phyloP scores from a whole-genome alignment of 176 grass and related monocot genomes.

The Pontederia paniculata region DNA sequence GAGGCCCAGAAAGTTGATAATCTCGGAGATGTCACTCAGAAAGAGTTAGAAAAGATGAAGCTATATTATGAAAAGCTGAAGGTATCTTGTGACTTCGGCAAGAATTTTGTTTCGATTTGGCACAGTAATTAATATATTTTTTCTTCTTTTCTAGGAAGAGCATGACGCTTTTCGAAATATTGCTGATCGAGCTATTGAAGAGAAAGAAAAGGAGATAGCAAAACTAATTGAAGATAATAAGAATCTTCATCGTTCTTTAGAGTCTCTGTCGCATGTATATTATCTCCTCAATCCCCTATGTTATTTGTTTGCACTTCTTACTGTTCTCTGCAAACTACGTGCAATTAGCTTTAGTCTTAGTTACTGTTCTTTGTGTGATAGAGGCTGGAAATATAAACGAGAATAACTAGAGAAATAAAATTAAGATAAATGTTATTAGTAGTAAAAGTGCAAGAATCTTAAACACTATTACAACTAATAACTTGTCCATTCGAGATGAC shows the following conservation, averaged over 20 bases:
- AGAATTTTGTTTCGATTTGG: conserved; percentile 6
- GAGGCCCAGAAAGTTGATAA: conserved; percentile 54
- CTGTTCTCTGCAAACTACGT: too few species aligned
- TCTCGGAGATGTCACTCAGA: conserved; percentile 58
- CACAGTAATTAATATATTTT: conserved; percentile 17
- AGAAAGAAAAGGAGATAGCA: conserved; percentile 67
- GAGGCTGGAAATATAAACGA: too few species aligned
- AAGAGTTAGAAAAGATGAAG: conserved; percentile 66
- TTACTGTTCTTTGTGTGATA: too few species aligned
- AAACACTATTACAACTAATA: too few species aligned
- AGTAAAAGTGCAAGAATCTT: too few species aligned
- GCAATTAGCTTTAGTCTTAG: too few species aligned
- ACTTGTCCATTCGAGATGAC: too few species aligned
- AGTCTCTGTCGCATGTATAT: conserved; percentile 31
- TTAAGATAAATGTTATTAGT: too few species aligned
- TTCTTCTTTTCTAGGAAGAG: conserved; percentile 75
- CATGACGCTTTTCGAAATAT: conserved; percentile 78
- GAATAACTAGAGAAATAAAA: too few species aligned
- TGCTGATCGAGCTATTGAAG: conserved; percentile 92
- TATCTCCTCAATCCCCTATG: conserved; percentile 4
- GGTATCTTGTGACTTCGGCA: conserved; percentile 30
- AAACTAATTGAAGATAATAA: conserved; percentile 77
- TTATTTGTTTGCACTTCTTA: conserved; percentile 7
- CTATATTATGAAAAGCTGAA: conserved; percentile 76
- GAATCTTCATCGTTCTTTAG: conserved; percentile 58